Percentiles rank a stretch among this genome's conserved stretches.
These are phyloP conservation scores for Amanita molliuscula DNA, from an alignment of 768 basidiomycete genomes.

Conservation along the genomic window DNA sequence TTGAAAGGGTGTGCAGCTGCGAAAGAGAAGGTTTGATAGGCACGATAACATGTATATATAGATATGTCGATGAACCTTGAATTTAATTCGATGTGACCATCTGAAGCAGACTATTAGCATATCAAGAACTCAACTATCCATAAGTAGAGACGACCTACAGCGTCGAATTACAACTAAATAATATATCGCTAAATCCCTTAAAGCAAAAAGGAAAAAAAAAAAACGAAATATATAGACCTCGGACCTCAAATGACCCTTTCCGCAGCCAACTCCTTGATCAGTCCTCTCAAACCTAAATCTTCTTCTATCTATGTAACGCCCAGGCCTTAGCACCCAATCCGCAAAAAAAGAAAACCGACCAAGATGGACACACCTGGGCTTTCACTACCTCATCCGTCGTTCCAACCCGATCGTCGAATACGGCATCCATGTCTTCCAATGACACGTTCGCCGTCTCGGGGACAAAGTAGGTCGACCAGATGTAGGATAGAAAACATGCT, in stretches of 20 bases:
- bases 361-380: slow-evolving; percentile 32
- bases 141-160: not conserved
- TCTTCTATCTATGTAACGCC: slow-evolving; percentile 37
- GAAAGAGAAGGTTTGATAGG: too few species aligned
- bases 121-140: not conserved
- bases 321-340: not conserved
- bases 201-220: not conserved
- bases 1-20: too few species aligned
- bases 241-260: not conserved
- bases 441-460: slow-evolving; percentile 75
- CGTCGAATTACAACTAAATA: not conserved
- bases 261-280: slow-evolving; percentile 29
- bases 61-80: too few species aligned
- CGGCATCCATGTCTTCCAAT: slow-evolving; percentile 63
- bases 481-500: slow-evolving; percentile 54
- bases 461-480: slow-evolving; percentile 61
- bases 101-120: too few species aligned
- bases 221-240: not conserved
- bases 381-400: slow-evolving; percentile 41
- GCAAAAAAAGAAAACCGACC: not conserved
- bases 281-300: slow-evolving; percentile 38
- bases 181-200: not conserved
- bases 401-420: slow-evolving; percentile 54
- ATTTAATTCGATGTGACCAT: too few species aligned
- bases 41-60: too few species aligned